These are phyloP conservation scores for Abrus pulchellus DNA, from an alignment of 306 rosid genomes.

Conservation along the genomic window DNA sequence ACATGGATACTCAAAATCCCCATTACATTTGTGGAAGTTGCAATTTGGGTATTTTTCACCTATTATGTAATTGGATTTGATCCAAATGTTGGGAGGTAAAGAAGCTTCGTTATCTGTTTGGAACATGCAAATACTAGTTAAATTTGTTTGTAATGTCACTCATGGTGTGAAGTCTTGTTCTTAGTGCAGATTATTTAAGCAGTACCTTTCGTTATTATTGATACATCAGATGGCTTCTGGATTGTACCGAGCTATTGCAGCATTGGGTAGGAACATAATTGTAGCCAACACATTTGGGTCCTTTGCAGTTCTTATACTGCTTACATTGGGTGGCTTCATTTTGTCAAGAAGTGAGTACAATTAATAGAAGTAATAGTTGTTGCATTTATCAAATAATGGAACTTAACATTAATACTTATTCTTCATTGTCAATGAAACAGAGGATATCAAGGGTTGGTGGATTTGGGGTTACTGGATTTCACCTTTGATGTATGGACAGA, in stretches of 20 bases:
- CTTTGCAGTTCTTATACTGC: conserved; percentile 46
- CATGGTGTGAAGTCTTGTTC: conserved; percentile 7
- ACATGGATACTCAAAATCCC: conserved; percentile 64
- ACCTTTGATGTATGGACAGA: conserved; percentile 70
- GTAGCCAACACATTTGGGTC: conserved; percentile 56
- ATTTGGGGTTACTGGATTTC: conserved; percentile 72
- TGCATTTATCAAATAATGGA: neutral
- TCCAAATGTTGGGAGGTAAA: conserved; percentile 62
- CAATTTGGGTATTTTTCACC: conserved; percentile 63
- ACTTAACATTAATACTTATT: conserved; percentile 26
- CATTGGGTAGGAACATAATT: conserved; percentile 57
- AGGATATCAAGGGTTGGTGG: conserved; percentile 64
- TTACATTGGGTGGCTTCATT: conserved; percentile 61
- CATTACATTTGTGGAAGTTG: conserved; percentile 52
- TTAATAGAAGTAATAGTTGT: neutral
- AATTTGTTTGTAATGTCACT: conserved; percentile 15
- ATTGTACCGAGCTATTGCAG: conserved; percentile 61
- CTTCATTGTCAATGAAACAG: conserved; percentile 54
- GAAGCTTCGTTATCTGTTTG: neutral
- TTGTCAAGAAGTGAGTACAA: conserved; percentile 53
- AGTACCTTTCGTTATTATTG: conserved; percentile 51
- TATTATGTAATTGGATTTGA: conserved; percentile 72
- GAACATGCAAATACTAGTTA: neutral
- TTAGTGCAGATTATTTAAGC: conserved; percentile 57
- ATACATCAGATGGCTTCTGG: conserved; percentile 64